Conservation (phyloP, 805 yeast genomes). For the Candida namnaoensis region DNA sequence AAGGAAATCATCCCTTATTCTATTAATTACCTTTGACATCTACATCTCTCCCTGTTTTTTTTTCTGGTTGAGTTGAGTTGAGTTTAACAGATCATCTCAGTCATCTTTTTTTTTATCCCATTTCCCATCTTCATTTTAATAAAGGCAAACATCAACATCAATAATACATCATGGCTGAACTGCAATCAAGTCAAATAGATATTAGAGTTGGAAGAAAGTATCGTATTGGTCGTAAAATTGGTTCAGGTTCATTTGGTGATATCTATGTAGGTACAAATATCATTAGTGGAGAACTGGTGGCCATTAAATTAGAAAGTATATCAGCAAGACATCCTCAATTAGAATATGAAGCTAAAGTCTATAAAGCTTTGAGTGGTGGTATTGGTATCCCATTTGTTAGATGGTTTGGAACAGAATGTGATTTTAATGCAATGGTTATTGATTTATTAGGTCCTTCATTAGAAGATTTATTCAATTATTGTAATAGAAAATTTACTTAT, state of each 20-base stretch:
- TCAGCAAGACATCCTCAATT: conserved; percentile 79
- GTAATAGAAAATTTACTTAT: conserved; percentile 64
- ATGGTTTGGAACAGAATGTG: conserved; percentile 80
- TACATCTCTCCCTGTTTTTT: too few relatives aligned
- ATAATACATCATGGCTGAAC: too few relatives aligned
- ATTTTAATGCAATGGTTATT: conserved; percentile 68
- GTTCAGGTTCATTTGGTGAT: conserved; percentile 83
- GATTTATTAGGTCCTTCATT: conserved; percentile 75
- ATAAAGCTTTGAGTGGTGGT: conserved; percentile 59
- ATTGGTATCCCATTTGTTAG: conserved; percentile 78
- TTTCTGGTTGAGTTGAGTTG: too few relatives aligned
- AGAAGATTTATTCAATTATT: conserved; percentile 83
- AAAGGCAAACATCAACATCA: too few relatives aligned
- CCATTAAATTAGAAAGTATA: conserved; percentile 75
- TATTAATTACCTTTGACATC: too few relatives aligned
- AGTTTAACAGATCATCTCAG: too few relatives aligned
- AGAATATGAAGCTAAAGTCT: conserved; percentile 74
- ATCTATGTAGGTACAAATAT: conserved; percentile 76
- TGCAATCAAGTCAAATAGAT: conserved; percentile 10
- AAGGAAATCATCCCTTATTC: too few relatives aligned
- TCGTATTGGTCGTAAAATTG: conserved; percentile 75
- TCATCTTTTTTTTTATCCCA: too few relatives aligned
- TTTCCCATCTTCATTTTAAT: too few relatives aligned
- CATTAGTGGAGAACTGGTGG: conserved; percentile 53
- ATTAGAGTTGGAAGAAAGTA: conserved; percentile 49